phyloP scores from a whole-genome alignment of 176 grass and related monocot species.

The Oryza punctata region DNA sequence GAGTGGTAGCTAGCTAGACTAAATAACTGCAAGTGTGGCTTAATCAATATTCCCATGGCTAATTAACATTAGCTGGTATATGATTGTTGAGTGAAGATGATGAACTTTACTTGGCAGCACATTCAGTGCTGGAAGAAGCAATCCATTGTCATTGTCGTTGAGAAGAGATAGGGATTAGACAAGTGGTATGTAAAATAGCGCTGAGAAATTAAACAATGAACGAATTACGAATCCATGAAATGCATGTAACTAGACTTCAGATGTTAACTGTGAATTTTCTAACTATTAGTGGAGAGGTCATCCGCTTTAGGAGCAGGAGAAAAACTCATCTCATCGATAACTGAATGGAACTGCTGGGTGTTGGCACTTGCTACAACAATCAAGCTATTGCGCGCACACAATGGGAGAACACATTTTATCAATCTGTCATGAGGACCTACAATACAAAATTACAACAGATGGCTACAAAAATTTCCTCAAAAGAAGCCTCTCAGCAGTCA shows the following conservation, averaged over 20 bases:
- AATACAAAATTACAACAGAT: not conserved
- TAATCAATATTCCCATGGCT: not conserved
- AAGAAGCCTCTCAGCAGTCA: constrained; percentile 61
- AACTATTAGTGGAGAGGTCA: not conserved
- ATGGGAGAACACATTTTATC: not conserved
- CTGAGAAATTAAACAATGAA: constrained; percentile 1
- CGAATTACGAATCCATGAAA: not conserved
- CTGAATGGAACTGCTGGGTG: not conserved
- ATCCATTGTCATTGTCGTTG: constrained; percentile 23
- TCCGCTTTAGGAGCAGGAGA: not conserved
- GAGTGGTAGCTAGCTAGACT: not conserved
- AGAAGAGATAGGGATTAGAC: not conserved
- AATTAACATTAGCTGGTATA: not conserved
- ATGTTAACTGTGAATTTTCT: constrained; percentile 1
- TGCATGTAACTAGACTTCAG: constrained; percentile 1
- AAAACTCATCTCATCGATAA: not conserved
- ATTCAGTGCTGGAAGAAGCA: constrained; percentile 10
- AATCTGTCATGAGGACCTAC: not conserved
- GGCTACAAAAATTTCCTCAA: not conserved
- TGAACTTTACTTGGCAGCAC: not conserved
- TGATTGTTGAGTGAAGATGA: not conserved
- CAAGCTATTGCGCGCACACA: not conserved
- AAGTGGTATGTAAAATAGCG: constrained; percentile 10
- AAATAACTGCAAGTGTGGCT: not conserved
- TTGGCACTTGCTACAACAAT: not conserved